Conservation (phyloP, 2,329 filamentous ascomycete genomes). For the Xylaria digitata region DNA sequence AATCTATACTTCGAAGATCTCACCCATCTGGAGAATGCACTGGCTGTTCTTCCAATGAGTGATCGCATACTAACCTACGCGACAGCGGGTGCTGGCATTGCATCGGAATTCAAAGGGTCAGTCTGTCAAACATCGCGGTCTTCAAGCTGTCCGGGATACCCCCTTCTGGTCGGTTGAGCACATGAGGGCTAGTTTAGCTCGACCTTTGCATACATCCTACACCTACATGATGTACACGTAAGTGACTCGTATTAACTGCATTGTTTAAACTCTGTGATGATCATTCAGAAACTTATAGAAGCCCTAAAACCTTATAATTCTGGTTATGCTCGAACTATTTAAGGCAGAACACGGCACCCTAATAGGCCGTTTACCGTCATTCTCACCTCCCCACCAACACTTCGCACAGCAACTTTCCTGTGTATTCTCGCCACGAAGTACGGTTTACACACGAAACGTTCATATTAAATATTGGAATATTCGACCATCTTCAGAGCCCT, state of each 20-base stretch:
- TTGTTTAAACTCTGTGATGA: constrained; percentile 17
- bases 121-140: constrained; percentile 6
- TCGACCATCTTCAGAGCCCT: background rate
- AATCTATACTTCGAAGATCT: constrained; percentile 11
- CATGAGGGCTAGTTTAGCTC: constrained; percentile 6
- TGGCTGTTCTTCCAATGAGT: background rate
- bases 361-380: background rate
- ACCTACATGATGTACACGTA: constrained; percentile 14
- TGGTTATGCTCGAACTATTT: constrained; percentile 8
- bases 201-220: constrained; percentile 2
- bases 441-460: constrained; percentile 8
- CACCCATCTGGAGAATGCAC: constrained; percentile 2
- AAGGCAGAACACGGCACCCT: no score
- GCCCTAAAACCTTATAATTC: constrained; percentile 16
- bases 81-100: constrained; percentile 4
- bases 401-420: constrained; percentile 21
- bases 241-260: constrained; percentile 9
- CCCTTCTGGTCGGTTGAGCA: constrained; percentile 4
- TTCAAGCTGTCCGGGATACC: background rate
- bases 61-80: constrained; percentile 12
- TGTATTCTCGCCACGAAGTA: constrained; percentile 15
- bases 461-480: constrained; percentile 7
- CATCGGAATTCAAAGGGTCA: background rate
- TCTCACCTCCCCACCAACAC: constrained; percentile 17
- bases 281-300: constrained; percentile 11